Conservation (phyloP, 176 grass and related monocot genomes). For the Sorghum bicolor region Sorghum_bicolor_NCBIv3 NC_012872.2:3990001-3990500, state of each 20-base stretch:
- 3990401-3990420: neutral
- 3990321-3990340: conserved; percentile 92
- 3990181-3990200: neutral
- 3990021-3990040: conserved; percentile 30
- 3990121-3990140: conserved; percentile 29
- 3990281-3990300: conserved; percentile 95
- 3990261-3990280: conserved; percentile 89
- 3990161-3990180: conserved; percentile 10
- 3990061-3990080: conserved; percentile 51
- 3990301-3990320: conserved; percentile 82
- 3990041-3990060: conserved; percentile 69
- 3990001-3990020: conserved; percentile 2
- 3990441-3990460: neutral
- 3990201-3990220: neutral
- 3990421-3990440: neutral
- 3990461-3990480: neutral
- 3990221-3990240: conserved; percentile 68
- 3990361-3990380: conserved; percentile 94
- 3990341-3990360: conserved; percentile 99
- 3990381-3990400: neutral
- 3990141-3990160: conserved; percentile 43
- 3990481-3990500: conserved; percentile 93
- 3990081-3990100: conserved; percentile 51
- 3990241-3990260: conserved; percentile 91
- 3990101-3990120: conserved; percentile 37